Conservation (phyloP, 2,329 filamentous ascomycete species). For the Trichoderma aggressivum region DNA sequence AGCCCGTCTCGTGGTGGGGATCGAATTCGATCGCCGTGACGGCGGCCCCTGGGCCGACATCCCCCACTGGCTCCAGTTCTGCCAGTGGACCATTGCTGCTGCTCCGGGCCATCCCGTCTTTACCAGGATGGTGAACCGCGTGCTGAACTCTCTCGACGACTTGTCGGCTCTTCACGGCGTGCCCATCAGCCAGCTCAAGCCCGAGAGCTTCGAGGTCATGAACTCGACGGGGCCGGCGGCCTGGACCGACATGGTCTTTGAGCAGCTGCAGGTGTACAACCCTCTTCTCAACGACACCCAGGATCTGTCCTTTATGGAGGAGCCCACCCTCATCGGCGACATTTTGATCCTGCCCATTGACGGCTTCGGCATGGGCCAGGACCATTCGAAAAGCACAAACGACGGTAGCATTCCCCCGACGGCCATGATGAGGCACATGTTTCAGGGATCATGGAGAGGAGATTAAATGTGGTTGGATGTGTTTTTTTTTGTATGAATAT, state of each 20-base stretch:
- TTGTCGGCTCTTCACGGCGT: constrained; percentile 14
- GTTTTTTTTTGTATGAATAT: background rate
- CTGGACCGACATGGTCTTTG: constrained; percentile 21
- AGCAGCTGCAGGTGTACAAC: constrained; percentile 18
- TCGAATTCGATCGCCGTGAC: constrained; percentile 33
- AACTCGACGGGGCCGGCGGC: constrained; percentile 20
- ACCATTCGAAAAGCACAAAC: constrained; percentile 28
- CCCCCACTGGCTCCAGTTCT: constrained; percentile 31
- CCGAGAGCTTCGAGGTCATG: constrained; percentile 18
- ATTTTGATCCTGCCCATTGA: constrained; percentile 29
- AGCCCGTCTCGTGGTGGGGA: constrained; percentile 26
- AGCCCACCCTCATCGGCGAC: constrained; percentile 21
- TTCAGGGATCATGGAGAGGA: constrained; percentile 22
- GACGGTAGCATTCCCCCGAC: constrained; percentile 27
- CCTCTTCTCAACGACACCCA: constrained; percentile 9
- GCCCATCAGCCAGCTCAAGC: background rate
- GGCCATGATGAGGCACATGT: constrained; percentile 29
- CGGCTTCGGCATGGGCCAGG: constrained; percentile 30
- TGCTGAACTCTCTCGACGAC: constrained; percentile 25
- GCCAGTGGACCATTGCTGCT: constrained; percentile 36
- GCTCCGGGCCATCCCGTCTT: constrained; percentile 33
- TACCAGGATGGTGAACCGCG: constrained; percentile 13
- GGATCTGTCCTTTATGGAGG: constrained; percentile 19
- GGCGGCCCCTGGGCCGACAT: constrained; percentile 29
- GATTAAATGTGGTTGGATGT: background rate